Conservation (phyloP, 106 monocot species). For the Alisma plantagoaquatica region DNA sequence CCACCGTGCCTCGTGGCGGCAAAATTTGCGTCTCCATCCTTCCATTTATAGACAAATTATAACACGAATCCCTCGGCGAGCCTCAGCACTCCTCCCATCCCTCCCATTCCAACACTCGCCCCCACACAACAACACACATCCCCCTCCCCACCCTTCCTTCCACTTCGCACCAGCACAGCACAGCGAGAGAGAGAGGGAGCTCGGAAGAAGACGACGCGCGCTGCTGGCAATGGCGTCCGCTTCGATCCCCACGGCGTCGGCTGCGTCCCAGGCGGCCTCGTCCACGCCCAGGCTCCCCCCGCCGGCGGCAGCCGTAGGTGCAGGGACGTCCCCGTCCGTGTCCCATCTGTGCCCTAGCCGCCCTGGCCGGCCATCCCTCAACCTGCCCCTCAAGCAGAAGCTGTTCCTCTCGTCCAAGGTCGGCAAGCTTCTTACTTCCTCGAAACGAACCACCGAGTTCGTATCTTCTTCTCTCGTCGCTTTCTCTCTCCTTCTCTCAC, state of each 20-base stretch:
- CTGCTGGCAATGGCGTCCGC: conserved; percentile 37
- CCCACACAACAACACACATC: too few species aligned
- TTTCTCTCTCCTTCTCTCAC: too few species aligned
- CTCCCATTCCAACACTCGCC: too few species aligned
- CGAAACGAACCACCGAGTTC: neutral
- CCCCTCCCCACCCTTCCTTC: too few species aligned
- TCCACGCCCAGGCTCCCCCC: neutral
- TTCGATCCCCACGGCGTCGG: conserved; percentile 16
- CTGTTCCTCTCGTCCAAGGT: conserved; percentile 10
- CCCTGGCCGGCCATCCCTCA: conserved; percentile 2
- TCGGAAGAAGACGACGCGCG: too few species aligned
- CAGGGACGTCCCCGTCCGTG: neutral
- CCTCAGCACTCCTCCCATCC: too few species aligned
- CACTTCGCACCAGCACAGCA: too few species aligned
- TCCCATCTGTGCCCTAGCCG: neutral
- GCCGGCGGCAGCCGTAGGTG: too few species aligned
- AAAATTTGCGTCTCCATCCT: too few species aligned
- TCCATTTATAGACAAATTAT: too few species aligned
- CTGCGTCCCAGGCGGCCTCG: conserved; percentile 3
- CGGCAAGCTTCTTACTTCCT: neutral
- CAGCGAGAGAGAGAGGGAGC: conserved; percentile 5
- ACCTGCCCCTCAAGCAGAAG: conserved; percentile 2
- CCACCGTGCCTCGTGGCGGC: too few species aligned
- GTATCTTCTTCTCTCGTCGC: neutral
- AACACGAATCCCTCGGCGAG: too few species aligned